These are phyloP conservation scores for Citrullus mucosospermus DNA, from an alignment of 306 rosid species.

Conservation along the genomic window DNA sequence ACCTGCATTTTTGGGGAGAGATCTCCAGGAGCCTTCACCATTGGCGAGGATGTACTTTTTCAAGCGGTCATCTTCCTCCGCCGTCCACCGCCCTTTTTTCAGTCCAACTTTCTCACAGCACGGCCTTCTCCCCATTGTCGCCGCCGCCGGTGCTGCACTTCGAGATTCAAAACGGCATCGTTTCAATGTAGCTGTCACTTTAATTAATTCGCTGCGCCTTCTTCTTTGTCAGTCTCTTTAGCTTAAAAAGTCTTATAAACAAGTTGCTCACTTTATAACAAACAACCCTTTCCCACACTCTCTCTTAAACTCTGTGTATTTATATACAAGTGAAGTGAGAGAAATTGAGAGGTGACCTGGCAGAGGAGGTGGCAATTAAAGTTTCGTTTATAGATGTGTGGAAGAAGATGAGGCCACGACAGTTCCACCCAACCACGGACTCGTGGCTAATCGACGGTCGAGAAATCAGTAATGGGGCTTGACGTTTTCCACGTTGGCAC, in stretches of 20 bases:
- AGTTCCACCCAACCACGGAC: neutral
- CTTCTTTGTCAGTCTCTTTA: neutral
- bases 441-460: constrained; percentile 61
- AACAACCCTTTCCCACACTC: too few species aligned
- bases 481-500: neutral
- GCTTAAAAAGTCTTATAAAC: neutral
- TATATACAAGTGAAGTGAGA: neutral
- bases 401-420: constrained; percentile 56
- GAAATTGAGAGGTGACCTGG: neutral
- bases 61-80: constrained; percentile 60
- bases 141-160: neutral
- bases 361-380: neutral
- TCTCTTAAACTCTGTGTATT: too few species aligned
- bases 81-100: constrained; percentile 75
- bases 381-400: constrained; percentile 8
- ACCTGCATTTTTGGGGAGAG: constrained; percentile 83
- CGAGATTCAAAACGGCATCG: neutral
- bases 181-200: neutral
- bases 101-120: constrained; percentile 82
- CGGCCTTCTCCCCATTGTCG: constrained; percentile 70
- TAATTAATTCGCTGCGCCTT: neutral
- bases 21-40: constrained; percentile 93
- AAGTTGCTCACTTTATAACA: neutral
- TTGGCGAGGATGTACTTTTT: constrained; percentile 39
- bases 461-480: constrained; percentile 3